Percentiles rank a stretch among this genome's conserved stretches.
These are phyloP conservation scores for Physcomitrium patens DNA, from an alignment of 225 moss, liverwort and hornwort genomes.

Conservation along the genomic window DNA sequence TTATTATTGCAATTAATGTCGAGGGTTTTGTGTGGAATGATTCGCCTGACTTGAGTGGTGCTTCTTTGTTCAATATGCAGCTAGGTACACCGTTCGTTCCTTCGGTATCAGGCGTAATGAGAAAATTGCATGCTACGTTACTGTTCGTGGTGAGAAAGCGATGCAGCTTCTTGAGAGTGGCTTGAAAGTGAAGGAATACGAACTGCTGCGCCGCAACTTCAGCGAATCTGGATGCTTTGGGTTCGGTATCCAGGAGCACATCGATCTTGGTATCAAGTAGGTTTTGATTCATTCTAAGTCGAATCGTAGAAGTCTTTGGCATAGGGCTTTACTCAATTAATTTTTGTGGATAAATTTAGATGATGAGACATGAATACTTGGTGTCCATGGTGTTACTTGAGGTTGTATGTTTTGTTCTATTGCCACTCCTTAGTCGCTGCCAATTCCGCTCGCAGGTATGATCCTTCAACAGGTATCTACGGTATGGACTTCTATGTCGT, in stretches of 20 bases:
- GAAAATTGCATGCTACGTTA: slow-evolving; percentile 43
- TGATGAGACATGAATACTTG: no score
- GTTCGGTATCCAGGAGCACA: slow-evolving; percentile 44
- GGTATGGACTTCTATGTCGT: slow-evolving; percentile 49
- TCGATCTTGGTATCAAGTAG: slow-evolving; percentile 45
- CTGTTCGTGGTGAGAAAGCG: slow-evolving; percentile 44
- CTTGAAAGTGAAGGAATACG: slow-evolving; percentile 49
- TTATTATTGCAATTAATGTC: not conserved
- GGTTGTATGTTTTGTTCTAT: not conserved
- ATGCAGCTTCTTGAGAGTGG: slow-evolving; percentile 51
- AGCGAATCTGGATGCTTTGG: slow-evolving; percentile 45
- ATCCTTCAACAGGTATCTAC: slow-evolving; percentile 47
- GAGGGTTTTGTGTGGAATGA: not conserved
- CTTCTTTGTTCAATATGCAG: slow-evolving; percentile 1
- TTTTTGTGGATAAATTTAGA: no score
- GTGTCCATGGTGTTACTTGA: not conserved
- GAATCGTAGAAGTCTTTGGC: no score
- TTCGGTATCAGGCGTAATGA: slow-evolving; percentile 48
- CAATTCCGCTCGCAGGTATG: slow-evolving; percentile 33
- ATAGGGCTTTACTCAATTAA: not conserved
- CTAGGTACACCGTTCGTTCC: slow-evolving; percentile 44
- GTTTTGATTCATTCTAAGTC: not conserved
- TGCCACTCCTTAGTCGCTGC: not conserved
- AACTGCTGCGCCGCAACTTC: slow-evolving; percentile 44
- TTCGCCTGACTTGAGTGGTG: not conserved